Conservation (phyloP, 257 asterid species). For the Scutellaria barbata region DNA sequence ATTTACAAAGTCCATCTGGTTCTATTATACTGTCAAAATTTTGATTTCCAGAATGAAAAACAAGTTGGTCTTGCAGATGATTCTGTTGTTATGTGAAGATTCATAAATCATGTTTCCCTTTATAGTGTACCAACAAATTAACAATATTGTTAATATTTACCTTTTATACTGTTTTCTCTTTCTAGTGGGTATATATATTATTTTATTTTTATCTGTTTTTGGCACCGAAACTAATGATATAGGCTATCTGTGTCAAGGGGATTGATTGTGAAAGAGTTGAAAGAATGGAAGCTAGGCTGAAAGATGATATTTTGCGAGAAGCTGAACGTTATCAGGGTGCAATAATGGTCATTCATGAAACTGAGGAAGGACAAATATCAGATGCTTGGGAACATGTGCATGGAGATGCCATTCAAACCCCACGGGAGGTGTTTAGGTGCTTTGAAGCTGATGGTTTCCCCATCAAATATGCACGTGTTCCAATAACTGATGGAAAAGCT, state of each 20-base stretch:
- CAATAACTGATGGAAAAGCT: slow-evolving; percentile 99
- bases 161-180: slow-evolving; percentile 21
- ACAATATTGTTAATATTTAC: not conserved
- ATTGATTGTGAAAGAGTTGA: slow-evolving; percentile 95
- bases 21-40: not conserved
- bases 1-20: slow-evolving; percentile 14
- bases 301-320: slow-evolving; percentile 95
- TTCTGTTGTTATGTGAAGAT: not conserved
- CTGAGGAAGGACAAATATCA: slow-evolving; percentile 82
- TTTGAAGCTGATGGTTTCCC: slow-evolving; percentile 85
- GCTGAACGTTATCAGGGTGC: slow-evolving; percentile 90
- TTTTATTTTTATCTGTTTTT: not conserved
- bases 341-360: slow-evolving; percentile 94
- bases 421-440: slow-evolving; percentile 87
- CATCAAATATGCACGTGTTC: slow-evolving; percentile 94
- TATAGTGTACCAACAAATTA: too few relatives aligned
- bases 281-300: slow-evolving; percentile 95
- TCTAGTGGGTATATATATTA: not conserved
- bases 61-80: slow-evolving; percentile 1
- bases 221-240: slow-evolving; percentile 39
- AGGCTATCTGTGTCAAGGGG: slow-evolving; percentile 57
- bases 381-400: slow-evolving; percentile 94
- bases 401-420: slow-evolving; percentile 79
- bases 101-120: not conserved
- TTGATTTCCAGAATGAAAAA: too few relatives aligned